Percentiles rank a stretch among this genome's conserved stretches.
phyloP scores from a whole-genome alignment of 2,329 filamentous ascomycete species.

The Botryotinia globosa region DNA sequence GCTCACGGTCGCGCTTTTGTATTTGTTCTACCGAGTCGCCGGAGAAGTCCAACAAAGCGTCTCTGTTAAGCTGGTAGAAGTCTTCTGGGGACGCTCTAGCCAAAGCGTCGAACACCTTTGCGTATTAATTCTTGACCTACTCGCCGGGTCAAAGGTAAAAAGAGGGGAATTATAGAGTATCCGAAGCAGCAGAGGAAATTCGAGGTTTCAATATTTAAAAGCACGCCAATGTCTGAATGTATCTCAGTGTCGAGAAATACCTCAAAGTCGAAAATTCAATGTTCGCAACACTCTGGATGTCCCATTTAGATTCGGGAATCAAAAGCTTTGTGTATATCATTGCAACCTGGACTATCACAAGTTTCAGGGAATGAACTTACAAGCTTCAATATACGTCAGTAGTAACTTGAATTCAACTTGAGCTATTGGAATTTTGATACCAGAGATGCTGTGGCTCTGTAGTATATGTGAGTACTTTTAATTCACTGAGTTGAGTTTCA shows the following conservation, averaged over 20 bases:
- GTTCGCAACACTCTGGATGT: too few species aligned
- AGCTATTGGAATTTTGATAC: too few species aligned
- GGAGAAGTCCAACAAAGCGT: background rate
- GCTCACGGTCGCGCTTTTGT: too few species aligned
- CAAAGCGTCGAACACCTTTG: background rate
- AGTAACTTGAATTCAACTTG: too few species aligned
- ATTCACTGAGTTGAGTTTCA: too few species aligned
- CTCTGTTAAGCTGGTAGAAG: background rate
- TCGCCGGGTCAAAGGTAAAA: background rate
- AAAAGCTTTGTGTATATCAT: background rate
- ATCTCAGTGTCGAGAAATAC: too few species aligned
- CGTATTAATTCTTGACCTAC: background rate
- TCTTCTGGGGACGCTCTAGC: background rate
- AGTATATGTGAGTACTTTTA: too few species aligned
- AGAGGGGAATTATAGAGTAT: too few species aligned
- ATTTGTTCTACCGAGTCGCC: background rate
- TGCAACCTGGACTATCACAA: background rate
- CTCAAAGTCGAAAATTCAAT: too few species aligned
- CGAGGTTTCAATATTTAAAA: background rate
- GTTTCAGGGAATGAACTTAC: background rate
- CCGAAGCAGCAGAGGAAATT: accelerated
- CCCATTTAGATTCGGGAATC: background rate
- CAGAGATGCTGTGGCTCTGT: too few species aligned
- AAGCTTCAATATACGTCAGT: background rate
- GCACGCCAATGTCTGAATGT: too few species aligned